These are phyloP conservation scores for Rhododendron griersonianum DNA, from an alignment of 148 eudicot species.

Conservation along the genomic window DNA sequence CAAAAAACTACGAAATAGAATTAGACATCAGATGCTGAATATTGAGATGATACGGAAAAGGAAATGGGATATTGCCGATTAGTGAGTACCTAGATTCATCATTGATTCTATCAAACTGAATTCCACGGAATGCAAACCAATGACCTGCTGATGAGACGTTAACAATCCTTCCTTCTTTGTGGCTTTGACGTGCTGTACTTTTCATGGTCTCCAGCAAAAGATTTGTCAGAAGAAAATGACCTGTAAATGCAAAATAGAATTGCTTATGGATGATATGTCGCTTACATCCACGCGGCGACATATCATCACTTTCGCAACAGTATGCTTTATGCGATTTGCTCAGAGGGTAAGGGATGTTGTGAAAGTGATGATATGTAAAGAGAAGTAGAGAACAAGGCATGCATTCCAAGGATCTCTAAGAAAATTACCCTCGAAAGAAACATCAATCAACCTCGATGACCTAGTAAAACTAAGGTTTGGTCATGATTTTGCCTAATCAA, in stretches of 20 bases:
- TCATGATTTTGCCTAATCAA: not conserved
- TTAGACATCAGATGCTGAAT: not conserved
- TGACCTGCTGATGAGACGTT: slow-evolving; percentile 69
- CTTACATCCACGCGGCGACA: no score
- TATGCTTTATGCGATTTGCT: not conserved
- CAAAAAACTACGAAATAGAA: not conserved
- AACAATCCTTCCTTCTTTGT: slow-evolving; percentile 77
- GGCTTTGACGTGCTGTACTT: slow-evolving; percentile 53
- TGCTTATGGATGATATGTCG: no score
- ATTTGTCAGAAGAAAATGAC: slow-evolving; percentile 81
- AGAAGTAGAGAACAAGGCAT: not conserved
- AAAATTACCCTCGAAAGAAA: not conserved
- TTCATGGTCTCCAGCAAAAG: slow-evolving; percentile 77
- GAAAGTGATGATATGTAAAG: not conserved
- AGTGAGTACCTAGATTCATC: slow-evolving; percentile 50
- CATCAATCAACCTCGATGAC: not conserved
- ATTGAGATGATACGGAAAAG: not conserved
- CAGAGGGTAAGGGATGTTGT: not conserved
- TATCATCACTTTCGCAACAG: no score
- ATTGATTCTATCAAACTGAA: slow-evolving; percentile 68
- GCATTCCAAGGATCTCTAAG: not conserved
- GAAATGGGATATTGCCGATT: not conserved
- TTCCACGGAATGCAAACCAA: slow-evolving; percentile 48
- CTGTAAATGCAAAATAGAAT: slow-evolving; percentile 24
- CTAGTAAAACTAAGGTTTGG: not conserved